Conservation (phyloP, 495 filamentous ascomycete genomes). For the Penicillium parvum region DNA sequence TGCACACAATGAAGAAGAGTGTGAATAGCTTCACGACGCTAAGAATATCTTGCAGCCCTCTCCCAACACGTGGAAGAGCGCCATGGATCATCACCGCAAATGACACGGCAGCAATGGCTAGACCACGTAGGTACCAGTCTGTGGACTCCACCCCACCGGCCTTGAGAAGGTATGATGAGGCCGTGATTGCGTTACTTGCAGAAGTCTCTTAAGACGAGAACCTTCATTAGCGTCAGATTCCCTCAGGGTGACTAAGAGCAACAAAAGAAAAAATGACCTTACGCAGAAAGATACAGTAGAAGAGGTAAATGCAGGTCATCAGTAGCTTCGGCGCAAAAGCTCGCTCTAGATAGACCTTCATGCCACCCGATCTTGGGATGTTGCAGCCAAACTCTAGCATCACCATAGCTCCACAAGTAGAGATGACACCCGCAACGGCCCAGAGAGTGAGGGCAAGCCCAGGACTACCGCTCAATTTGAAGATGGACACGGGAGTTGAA, state of each 20-base stretch:
- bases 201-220: constrained; percentile 10
- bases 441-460: constrained; percentile 59
- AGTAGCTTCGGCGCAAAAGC: constrained; percentile 52
- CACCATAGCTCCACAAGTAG: constrained; percentile 54
- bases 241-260: too few relatives aligned
- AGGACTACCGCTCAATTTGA: constrained; percentile 56
- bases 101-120: constrained; percentile 29
- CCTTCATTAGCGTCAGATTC: too few relatives aligned
- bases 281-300: constrained; percentile 26
- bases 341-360: constrained; percentile 67
- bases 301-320: constrained; percentile 40
- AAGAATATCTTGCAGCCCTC: constrained; percentile 31
- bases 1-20: constrained; percentile 40
- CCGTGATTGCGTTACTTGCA: constrained; percentile 27
- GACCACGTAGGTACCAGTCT: constrained; percentile 27
- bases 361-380: constrained; percentile 60
- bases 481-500: constrained; percentile 60
- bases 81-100: constrained; percentile 30
- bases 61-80: constrained; percentile 23
- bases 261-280: background rate
- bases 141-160: constrained; percentile 20
- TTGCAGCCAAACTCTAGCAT: constrained; percentile 63
- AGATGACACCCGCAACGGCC: constrained; percentile 54
- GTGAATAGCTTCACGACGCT: constrained; percentile 36
- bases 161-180: constrained; percentile 21